Evolutionary conservation across 2,329 filamentous ascomycete species (phyloP).

Genomic region (Sarocladium brachiariae): DNA sequence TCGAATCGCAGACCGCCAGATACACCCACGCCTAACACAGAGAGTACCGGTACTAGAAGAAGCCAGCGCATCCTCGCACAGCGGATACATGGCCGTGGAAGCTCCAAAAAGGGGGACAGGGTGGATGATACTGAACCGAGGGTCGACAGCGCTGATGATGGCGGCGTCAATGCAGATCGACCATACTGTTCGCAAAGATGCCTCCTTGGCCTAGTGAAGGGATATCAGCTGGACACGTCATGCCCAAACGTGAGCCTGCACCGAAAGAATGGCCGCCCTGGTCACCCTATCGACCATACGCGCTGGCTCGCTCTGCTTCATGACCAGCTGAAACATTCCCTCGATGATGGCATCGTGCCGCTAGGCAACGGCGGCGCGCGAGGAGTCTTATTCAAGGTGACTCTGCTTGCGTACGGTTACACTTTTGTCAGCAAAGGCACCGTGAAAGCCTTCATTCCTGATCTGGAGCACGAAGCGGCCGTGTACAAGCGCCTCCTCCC

Average conservation of each 20-base stretch:
- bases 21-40: neutral
- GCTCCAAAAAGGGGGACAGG: too few species aligned
- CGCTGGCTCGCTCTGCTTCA: conserved; percentile 24
- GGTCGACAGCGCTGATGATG: conserved; percentile 18
- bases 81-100: too few species aligned
- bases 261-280: neutral
- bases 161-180: neutral
- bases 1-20: neutral
- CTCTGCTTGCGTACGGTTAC: conserved; percentile 33
- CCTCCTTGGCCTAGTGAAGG: conserved; percentile 27
- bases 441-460: conserved; percentile 21
- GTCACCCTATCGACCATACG: conserved; percentile 22
- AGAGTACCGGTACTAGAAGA: neutral
- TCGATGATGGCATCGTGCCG: conserved; percentile 23
- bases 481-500: conserved; percentile 28
- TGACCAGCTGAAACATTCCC: conserved; percentile 21
- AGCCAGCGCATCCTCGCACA: too few species aligned
- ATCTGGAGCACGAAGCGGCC: conserved; percentile 28
- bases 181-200: conserved; percentile 33
- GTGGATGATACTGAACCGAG: too few species aligned
- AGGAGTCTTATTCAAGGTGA: conserved; percentile 34
- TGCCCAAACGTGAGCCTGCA: conserved; percentile 34
- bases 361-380: conserved; percentile 24
- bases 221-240: conserved; percentile 9
- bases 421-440: conserved; percentile 36